Base-by-base conservation (phyloP, 2,329 filamentous ascomycete species). In the Verticillium klebahnii region DNA sequence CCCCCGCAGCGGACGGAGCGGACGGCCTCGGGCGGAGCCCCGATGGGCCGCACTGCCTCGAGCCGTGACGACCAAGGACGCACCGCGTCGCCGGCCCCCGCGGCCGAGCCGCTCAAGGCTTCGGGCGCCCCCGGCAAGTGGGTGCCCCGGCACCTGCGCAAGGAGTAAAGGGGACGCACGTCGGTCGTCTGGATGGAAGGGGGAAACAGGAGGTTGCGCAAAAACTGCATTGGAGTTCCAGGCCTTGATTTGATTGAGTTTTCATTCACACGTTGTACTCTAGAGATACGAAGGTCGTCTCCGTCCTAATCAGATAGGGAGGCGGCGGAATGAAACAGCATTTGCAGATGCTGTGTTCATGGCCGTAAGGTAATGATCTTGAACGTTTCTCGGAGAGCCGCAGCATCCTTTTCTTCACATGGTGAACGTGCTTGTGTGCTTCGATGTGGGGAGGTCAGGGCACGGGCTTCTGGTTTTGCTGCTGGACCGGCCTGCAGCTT, bases 71-170 rank as follows among this genome's bases (percentile, higher is more conserved):
- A 80, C 59, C 76, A 76, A 61, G 73, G 72, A 57, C 71, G 74
- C 56, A 75, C 75, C 57, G 73, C 70, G 52, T 76, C 80, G 52
- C 73, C 80, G 9, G 70, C 79, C 58, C 72, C 80, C 57, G 67
- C 75, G 37, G 68, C 75, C 40, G 84, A 86, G 75, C 67, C 78
- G 57, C 75, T 85, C 63, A 82, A 81, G 69, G 73, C 85, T 17
- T 80, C 81, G 52, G 82, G 85, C 52, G 78, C 75, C 32, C 69
- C 82, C 56, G 85, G 85, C 68, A 88, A 86, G 73, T 89, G 82
- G 75, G 83, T 88, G 69, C 86, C 86, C 60, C 73, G 72, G 60
- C 78, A 77, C 69, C 67, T 77, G 60, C 74, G 75, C 60, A 75
- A 80, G 56, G 75, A 72, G 67, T 63, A 36, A 58, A 58, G 34